Base-by-base conservation (phyloP, 768 basidiomycete species). In the Crucibulum laeve region DNA sequence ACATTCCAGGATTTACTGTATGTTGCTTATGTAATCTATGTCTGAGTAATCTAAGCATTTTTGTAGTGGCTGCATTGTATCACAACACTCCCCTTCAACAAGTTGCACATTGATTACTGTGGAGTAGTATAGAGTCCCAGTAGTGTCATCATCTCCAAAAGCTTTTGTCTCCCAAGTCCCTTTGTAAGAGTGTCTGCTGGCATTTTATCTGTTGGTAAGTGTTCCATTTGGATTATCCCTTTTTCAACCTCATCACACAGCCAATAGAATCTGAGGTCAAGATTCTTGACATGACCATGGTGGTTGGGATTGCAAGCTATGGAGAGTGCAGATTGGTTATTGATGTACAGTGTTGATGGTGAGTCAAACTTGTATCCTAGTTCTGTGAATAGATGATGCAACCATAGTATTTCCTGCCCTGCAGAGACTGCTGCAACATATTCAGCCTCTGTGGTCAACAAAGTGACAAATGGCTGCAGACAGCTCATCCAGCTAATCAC, bases 371-470 rank as follows among this genome's bases (percentile, higher is more conserved):
- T 32, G 28, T 32, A 32, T 32, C 28, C 28, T 3, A 32, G 15
- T 15, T 32, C 28, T 15, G 15, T 15, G 15, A 32, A 32, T 32
- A 32, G 15, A 15, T 32, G 28, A 32, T 4, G 28, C 11, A 32
- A 15, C 28, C 4, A 32, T 32, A 32, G 28, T 11, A 32, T 32
- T 15, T 69, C 63, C 43, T 58, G 53, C 15, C 55, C 48, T 4
- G 66, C 61, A 32, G 56, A 46, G 1, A 53, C 52, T 2, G 61
- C 59, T 7, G 68, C 58, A 28, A 70, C 60, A 48, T 63, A 71
- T 48, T 73, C 65, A 21, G 67, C 64, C 50, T 73, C 70, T 1
- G 62, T 65, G 0, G 62, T 69, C 5, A 69, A 71, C 2, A 63
- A 49, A 0, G 70, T 57, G n/a, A 73, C 65, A 30, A 64, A 51